These are phyloP conservation scores for Neckera pumila DNA, from an alignment of 225 moss, liverwort and hornwort genomes.

Conservation along the genomic window DNA sequence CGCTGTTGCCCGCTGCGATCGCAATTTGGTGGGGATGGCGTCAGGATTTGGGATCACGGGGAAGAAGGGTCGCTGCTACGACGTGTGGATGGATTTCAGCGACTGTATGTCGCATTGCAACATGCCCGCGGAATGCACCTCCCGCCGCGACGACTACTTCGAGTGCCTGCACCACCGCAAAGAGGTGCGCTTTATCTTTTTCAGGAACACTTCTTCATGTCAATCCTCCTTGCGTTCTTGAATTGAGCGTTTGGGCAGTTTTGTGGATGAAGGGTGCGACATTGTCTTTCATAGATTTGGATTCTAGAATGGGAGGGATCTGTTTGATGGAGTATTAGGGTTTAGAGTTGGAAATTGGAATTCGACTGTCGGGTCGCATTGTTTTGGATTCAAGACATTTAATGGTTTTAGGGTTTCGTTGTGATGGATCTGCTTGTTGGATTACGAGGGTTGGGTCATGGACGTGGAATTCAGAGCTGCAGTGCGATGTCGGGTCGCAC, in stretches of 20 bases:
- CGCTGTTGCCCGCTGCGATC: neutral
- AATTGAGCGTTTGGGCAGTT: neutral
- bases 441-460: neutral
- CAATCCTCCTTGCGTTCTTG: neutral
- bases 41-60: slow-evolving; percentile 89
- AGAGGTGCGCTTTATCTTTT: slow-evolving; percentile 31
- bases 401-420: neutral
- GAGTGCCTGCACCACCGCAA: slow-evolving; percentile 98
- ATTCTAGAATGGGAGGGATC: neutral
- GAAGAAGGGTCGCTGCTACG: slow-evolving; percentile 91
- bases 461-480: neutral
- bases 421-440: neutral
- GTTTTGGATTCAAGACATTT: neutral
- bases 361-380: neutral
- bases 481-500: neutral
- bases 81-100: slow-evolving; percentile 98
- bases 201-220: too few relatives aligned
- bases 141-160: slow-evolving; percentile 90
- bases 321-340: neutral
- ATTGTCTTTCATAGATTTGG: neutral
- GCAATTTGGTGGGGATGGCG: slow-evolving; percentile 46
- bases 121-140: slow-evolving; percentile 76
- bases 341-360: neutral
- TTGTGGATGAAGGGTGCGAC: neutral
- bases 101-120: slow-evolving; percentile 87